Evolutionary conservation across 352 stramenopile genomes (phyloP).

Genomic region (Phytophthora pseudosyringae): DNA sequence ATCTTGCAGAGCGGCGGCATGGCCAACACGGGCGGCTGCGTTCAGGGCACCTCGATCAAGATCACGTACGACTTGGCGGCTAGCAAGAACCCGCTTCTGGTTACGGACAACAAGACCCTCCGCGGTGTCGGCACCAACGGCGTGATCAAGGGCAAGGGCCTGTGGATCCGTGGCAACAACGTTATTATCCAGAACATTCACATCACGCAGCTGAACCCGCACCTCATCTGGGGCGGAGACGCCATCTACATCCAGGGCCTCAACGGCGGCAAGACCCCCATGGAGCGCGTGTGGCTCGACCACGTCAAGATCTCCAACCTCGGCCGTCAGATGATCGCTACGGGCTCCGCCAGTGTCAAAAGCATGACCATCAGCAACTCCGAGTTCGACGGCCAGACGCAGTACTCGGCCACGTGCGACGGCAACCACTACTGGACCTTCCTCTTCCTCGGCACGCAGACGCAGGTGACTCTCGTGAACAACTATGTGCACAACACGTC

Average conservation of each 20-base stretch:
- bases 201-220: slow-evolving; percentile 52
- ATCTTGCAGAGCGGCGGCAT: slow-evolving; percentile 61
- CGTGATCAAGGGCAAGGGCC: slow-evolving; percentile 53
- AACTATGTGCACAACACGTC: slow-evolving; percentile 55
- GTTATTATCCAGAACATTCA: slow-evolving; percentile 60
- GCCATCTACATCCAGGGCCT: slow-evolving; percentile 40
- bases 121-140: slow-evolving; percentile 46
- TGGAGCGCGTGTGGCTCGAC: slow-evolving; percentile 53
- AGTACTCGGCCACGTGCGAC: slow-evolving; percentile 53
- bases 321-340: slow-evolving; percentile 52
- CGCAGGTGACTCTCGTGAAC: slow-evolving; percentile 37
- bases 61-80: slow-evolving; percentile 40
- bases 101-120: slow-evolving; percentile 52
- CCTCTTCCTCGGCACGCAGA: slow-evolving; percentile 40
- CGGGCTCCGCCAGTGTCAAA: slow-evolving; percentile 38
- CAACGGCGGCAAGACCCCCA: slow-evolving; percentile 28
- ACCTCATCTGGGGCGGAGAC: slow-evolving; percentile 43
- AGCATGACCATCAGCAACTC: slow-evolving; percentile 60
- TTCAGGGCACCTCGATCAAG: slow-evolving; percentile 40
- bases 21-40: slow-evolving; percentile 57
- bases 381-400: slow-evolving; percentile 54
- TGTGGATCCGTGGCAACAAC: slow-evolving; percentile 46
- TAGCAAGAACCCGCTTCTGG: slow-evolving; percentile 37
- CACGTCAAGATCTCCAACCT: slow-evolving; percentile 52
- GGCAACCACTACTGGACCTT: slow-evolving; percentile 60